These are phyloP conservation scores for Mixia osmundae DNA, from an alignment of 1,284 basidiomycete genomes.

Conservation along the genomic window DNA sequence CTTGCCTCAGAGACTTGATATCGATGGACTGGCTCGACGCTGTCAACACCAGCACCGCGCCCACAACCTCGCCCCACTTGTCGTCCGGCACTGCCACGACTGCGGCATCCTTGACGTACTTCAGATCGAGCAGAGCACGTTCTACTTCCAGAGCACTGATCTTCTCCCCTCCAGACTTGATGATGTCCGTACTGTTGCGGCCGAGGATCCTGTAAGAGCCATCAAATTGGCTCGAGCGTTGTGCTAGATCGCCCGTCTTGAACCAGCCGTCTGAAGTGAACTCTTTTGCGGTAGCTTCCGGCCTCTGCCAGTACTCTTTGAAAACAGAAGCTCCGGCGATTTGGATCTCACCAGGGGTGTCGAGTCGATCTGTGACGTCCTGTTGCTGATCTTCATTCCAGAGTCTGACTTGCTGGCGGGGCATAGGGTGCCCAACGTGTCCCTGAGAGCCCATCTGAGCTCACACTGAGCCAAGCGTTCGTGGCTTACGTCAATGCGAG, in stretches of 20 bases:
- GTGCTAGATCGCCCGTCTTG: constrained; percentile 20
- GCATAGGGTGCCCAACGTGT: constrained; percentile 20
- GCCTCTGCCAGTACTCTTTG: constrained; percentile 20
- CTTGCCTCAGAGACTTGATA: constrained; percentile 10
- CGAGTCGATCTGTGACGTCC: constrained; percentile 11
- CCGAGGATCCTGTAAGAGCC: constrained; percentile 20
- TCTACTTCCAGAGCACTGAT: constrained; percentile 22
- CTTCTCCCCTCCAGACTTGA: constrained; percentile 21
- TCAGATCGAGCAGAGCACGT: constrained; percentile 19
- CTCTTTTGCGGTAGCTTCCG: constrained; percentile 17
- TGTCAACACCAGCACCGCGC: constrained; percentile 8
- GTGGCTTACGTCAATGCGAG: constrained; percentile 18
- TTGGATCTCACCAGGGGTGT: constrained; percentile 20
- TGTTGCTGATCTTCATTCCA: constrained; percentile 14
- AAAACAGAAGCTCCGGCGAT: constrained; percentile 20
- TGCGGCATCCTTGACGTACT: constrained; percentile 19
- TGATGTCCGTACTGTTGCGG: constrained; percentile 13
- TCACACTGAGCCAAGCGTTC: constrained; percentile 3
- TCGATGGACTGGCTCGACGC: constrained; percentile 7
- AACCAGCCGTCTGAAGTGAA: constrained; percentile 20
- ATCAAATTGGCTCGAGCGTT: too few species aligned
- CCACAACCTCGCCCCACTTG: constrained; percentile 22
- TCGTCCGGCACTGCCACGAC: constrained; percentile 21
- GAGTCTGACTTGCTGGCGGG: constrained; percentile 18
- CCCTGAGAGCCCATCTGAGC: too few species aligned